Percentiles rank a stretch among this genome's conserved stretches.
These are phyloP conservation scores for Cyberlindnera galapagoensis DNA, from an alignment of 805 yeast species.

Conservation along the genomic window DNA sequence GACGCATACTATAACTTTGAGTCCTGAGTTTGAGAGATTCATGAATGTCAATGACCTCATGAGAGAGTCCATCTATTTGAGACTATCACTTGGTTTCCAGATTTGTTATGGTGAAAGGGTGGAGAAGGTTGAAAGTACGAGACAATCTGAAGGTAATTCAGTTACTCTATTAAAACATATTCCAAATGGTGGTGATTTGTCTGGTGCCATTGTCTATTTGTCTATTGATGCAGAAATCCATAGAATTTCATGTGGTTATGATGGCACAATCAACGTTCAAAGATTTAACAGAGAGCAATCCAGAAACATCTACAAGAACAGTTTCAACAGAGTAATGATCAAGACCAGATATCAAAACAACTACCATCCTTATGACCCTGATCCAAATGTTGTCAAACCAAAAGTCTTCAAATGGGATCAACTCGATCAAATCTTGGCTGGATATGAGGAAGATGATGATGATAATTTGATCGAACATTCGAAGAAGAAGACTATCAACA, in stretches of 20 bases:
- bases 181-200: conserved; percentile 34
- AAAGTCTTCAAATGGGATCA: conserved; percentile 79
- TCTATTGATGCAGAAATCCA: conserved; percentile 81
- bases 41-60: conserved; percentile 56
- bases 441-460: conserved; percentile 77
- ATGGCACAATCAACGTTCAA: conserved; percentile 72
- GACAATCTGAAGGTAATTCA: conserved; percentile 47
- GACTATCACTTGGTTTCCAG: conserved; percentile 86
- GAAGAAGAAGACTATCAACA: conserved; percentile 43
- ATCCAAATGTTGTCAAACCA: conserved; percentile 47
- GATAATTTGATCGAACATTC: conserved; percentile 43
- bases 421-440: conserved; percentile 87
- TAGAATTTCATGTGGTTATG: conserved; percentile 66
- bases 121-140: conserved; percentile 53
- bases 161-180: conserved; percentile 54
- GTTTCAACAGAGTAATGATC: conserved; percentile 48
- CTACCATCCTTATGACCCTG: conserved; percentile 52
- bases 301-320: conserved; percentile 24
- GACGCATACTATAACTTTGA: conserved; percentile 71
- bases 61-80: conserved; percentile 79
- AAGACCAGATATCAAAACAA: conserved; percentile 73
- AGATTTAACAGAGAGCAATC: conserved; percentile 45
- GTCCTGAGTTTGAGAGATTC: conserved; percentile 46
- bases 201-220: conserved; percentile 65
- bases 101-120: conserved; percentile 73